These are phyloP conservation scores for Alternaria triticimaculans DNA, from an alignment of 2,329 filamentous ascomycete genomes.

Conservation along the genomic window DNA sequence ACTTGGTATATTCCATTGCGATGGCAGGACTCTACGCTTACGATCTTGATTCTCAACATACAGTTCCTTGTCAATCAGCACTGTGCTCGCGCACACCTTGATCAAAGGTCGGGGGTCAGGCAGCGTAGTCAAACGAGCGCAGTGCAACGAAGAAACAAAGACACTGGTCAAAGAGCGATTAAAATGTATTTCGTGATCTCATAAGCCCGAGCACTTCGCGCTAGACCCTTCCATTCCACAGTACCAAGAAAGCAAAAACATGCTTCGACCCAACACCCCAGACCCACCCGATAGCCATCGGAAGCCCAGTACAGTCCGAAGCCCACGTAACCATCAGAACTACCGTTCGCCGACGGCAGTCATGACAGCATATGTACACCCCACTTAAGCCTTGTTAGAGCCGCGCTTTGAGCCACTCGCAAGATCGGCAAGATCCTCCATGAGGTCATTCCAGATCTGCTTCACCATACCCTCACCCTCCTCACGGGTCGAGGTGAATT, in stretches of 20 bases:
- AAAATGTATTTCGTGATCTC: conserved; percentile 37
- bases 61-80: not conserved
- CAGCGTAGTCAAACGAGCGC: not conserved
- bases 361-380: not conserved
- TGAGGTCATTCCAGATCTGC: conserved; percentile 56
- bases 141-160: not conserved
- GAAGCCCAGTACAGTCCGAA: not conserved
- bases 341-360: conserved; percentile 1
- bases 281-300: conserved; percentile 2
- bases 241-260: conserved; percentile 4
- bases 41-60: no score
- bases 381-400: conserved; percentile 29
- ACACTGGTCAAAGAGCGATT: not conserved
- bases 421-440: conserved; percentile 55
- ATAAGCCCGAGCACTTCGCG: conserved; percentile 48
- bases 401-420: conserved; percentile 45
- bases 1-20: not conserved
- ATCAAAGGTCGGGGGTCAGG: not conserved
- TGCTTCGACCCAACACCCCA: not conserved
- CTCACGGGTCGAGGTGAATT: conserved; percentile 45
- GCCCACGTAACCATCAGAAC: not conserved
- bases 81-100: not conserved
- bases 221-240: conserved; percentile 19
- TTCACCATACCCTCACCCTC: conserved; percentile 52
- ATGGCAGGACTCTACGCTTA: not conserved